These are phyloP conservation scores for Chionographis japonica DNA, from an alignment of 106 monocot species.

Conservation along the genomic window DNA sequence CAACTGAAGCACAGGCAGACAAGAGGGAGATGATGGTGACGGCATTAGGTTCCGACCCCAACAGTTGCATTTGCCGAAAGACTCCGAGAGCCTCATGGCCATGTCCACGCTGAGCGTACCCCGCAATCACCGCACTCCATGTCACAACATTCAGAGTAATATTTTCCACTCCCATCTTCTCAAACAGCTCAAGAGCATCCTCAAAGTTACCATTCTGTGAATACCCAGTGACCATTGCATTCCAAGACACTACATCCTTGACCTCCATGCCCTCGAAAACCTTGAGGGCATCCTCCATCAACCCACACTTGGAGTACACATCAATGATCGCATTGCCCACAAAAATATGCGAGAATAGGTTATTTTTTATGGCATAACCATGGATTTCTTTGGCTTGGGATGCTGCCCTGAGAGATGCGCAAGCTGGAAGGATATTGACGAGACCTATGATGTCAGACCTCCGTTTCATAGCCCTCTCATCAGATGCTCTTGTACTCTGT, in stretches of 20 bases:
- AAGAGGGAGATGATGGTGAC: slow-evolving; percentile 81
- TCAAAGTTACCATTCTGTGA: slow-evolving; percentile 67
- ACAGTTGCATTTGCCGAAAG: slow-evolving; percentile 61
- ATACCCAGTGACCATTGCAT: too few relatives aligned
- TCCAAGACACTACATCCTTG: slow-evolving; percentile 82
- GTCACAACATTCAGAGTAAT: slow-evolving; percentile 66
- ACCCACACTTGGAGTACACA: slow-evolving; percentile 71
- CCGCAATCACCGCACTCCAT: slow-evolving; percentile 81
- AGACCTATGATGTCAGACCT: slow-evolving; percentile 69
- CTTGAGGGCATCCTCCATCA: slow-evolving; percentile 52
- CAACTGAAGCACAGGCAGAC: slow-evolving; percentile 78
- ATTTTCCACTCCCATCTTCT: slow-evolving; percentile 43
- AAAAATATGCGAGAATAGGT: slow-evolving; percentile 52
- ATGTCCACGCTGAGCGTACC: slow-evolving; percentile 70
- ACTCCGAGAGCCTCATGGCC: slow-evolving; percentile 57
- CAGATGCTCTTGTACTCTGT: slow-evolving; percentile 22
- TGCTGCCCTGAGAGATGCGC: slow-evolving; percentile 41
- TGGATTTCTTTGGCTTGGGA: slow-evolving; percentile 54
- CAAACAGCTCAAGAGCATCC: slow-evolving; percentile 45
- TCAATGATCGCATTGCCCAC: slow-evolving; percentile 76
- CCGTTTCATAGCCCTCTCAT: not conserved
- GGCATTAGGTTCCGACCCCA: slow-evolving; percentile 54
- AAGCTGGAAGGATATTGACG: slow-evolving; percentile 82
- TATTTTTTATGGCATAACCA: too few relatives aligned
- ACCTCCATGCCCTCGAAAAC: slow-evolving; percentile 53